Percentiles rank a stretch among this genome's conserved stretches.
phyloP scores from a whole-genome alignment of 495 filamentous ascomycete genomes.

The Parmelia sp. region DNA sequence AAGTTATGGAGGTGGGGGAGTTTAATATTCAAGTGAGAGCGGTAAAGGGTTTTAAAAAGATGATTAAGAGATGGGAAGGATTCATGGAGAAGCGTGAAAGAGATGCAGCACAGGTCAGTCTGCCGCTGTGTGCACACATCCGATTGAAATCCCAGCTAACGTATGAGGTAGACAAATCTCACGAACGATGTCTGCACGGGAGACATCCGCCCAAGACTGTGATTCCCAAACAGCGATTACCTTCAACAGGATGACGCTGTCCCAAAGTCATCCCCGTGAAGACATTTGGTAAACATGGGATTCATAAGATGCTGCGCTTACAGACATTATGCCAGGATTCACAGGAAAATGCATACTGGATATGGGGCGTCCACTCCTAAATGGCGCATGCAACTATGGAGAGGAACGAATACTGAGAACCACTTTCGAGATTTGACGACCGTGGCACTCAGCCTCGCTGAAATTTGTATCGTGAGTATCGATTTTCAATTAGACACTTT shows the following conservation, averaged over 20 bases:
- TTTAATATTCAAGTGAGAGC: neutral
- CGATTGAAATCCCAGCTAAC: neutral
- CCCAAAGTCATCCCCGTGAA: neutral
- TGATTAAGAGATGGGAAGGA: neutral
- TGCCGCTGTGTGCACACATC: neutral
- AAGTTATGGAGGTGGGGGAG: neutral
- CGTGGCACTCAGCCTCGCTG: no score
- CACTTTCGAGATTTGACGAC: no score
- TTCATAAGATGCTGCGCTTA: neutral
- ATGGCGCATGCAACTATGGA: no score
- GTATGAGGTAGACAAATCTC: neutral
- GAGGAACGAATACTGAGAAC: no score
- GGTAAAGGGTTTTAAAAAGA: neutral
- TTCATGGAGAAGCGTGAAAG: neutral
- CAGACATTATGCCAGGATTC: no score
- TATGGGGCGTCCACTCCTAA: no score
- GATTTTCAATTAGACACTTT: no score
- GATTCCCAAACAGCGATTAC: neutral
- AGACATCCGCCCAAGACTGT: neutral
- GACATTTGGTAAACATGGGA: neutral
- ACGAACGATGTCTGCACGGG: neutral
- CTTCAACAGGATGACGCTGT: neutral
- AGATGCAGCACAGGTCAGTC: neutral
- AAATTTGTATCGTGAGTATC: no score
- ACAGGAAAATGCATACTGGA: no score